phyloP scores from a whole-genome alignment of 805 yeast species.

The Kodamaea nitidulidarum region DNA sequence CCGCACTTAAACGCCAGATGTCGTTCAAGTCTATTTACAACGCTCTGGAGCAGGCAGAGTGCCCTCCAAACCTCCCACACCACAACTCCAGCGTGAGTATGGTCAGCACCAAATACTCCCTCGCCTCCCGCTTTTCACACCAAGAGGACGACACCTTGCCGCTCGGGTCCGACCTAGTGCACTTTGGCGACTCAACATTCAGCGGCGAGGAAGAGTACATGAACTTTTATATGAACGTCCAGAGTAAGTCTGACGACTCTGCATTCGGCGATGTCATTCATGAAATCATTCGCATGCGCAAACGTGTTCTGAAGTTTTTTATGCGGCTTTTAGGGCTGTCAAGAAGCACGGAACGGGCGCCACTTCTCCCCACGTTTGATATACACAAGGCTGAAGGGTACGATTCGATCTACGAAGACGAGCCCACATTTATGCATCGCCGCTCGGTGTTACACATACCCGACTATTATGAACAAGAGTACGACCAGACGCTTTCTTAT shows the following conservation, averaged over 20 bases:
- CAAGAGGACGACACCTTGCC: conserved; percentile 7
- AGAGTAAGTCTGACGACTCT: conserved; percentile 5
- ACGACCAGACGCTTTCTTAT: conserved; percentile 34
- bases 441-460: conserved; percentile 20
- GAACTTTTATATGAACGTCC: conserved; percentile 3
- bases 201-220: conserved; percentile 10
- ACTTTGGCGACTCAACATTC: conserved; percentile 8
- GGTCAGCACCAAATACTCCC: conserved; percentile 8
- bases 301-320: background rate
- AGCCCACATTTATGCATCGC: conserved; percentile 19
- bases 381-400: conserved; percentile 11
- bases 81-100: conserved; percentile 8
- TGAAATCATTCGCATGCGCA: conserved; percentile 3
- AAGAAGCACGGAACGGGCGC: background rate
- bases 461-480: conserved; percentile 28
- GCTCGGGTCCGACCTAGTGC: conserved; percentile 5
- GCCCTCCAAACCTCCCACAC: conserved; percentile 5
- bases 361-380: conserved; percentile 4
- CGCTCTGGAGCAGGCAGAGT: background rate
- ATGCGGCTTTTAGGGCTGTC: background rate
- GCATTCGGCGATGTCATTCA: conserved; percentile 4
- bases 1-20: conserved; percentile 23
- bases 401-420: conserved; percentile 34
- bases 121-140: conserved; percentile 6
- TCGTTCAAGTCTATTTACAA: conserved; percentile 19